phyloP scores from a whole-genome alignment of 176 grass and related monocot genomes.

The Hyparrhenia diplandra region DNA sequence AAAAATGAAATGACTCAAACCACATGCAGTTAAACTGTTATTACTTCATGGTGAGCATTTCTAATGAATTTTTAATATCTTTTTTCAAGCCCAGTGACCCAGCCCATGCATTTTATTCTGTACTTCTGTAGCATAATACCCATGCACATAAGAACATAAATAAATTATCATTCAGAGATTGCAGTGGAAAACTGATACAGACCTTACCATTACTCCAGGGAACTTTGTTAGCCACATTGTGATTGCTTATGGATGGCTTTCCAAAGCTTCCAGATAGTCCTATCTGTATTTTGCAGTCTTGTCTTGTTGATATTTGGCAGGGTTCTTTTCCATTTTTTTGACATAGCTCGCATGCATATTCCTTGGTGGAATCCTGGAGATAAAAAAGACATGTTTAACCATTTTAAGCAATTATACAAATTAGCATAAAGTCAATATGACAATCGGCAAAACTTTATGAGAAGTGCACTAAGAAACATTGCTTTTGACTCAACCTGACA shows the following conservation, averaged over 20 bases:
- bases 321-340: conserved; percentile 55
- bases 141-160: not conserved
- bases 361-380: conserved; percentile 38
- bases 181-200: conserved; percentile 49
- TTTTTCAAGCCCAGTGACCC: not conserved
- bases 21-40: not conserved
- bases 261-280: conserved; percentile 30
- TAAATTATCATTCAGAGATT: not conserved
- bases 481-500: conserved; percentile 46
- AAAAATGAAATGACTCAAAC: not conserved
- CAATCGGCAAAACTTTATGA: conserved; percentile 13
- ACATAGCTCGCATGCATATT: conserved; percentile 77
- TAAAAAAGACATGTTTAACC: not conserved
- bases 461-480: not conserved
- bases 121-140: not conserved
- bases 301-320: conserved; percentile 10
- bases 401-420: not conserved
- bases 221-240: conserved; percentile 15
- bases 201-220: conserved; percentile 79
- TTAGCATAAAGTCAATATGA: not conserved
- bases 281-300: conserved; percentile 28
- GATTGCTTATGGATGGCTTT: conserved; percentile 19
- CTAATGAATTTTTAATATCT: not conserved
- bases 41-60: not conserved
- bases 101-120: not conserved